Percentiles rank a stretch among this genome's conserved stretches.
Conservation (phyloP, 306 rosid genomes). For the Lotus japonicus region DNA sequence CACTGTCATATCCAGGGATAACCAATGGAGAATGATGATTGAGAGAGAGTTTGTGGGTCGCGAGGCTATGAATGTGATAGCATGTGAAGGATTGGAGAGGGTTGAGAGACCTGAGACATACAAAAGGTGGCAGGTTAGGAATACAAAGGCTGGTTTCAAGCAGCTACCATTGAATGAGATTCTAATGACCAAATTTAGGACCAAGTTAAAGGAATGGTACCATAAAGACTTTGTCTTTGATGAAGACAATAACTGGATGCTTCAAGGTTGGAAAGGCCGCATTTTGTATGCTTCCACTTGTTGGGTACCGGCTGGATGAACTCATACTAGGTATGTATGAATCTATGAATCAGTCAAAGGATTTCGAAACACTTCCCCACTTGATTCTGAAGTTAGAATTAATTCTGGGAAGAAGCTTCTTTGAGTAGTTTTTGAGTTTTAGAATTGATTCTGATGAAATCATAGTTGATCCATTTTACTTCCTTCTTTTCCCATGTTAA, state of each 20-base stretch:
- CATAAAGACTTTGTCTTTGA: slow-evolving; percentile 62
- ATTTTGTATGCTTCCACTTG: slow-evolving; percentile 59
- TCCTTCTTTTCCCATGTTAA: too few relatives aligned
- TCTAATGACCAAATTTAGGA: slow-evolving; percentile 27
- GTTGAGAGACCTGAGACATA: slow-evolving; percentile 77
- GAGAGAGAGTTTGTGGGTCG: slow-evolving; percentile 58
- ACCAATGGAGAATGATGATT: slow-evolving; percentile 38
- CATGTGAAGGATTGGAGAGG: slow-evolving; percentile 70
- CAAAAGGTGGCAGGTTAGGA: slow-evolving; percentile 62
- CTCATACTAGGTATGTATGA: neutral
- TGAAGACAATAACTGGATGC: slow-evolving; percentile 59
- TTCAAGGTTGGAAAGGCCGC: slow-evolving; percentile 89
- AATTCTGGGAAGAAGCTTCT: too few relatives aligned
- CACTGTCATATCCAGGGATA: slow-evolving; percentile 36
- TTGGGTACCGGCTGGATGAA: slow-evolving; percentile 54
- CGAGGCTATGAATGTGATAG: slow-evolving; percentile 62
- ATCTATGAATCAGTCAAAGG: too few relatives aligned
- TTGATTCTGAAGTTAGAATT: too few relatives aligned
- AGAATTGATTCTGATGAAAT: too few relatives aligned
- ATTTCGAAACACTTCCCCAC: too few relatives aligned
- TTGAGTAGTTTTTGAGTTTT: too few relatives aligned
- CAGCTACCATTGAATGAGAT: slow-evolving; percentile 42
- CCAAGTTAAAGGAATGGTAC: slow-evolving; percentile 38
- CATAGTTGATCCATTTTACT: too few relatives aligned
- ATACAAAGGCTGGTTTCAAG: slow-evolving; percentile 58